Base-by-base conservation (phyloP, 805 yeast species). In the Starmerella scarabaei region DNA sequence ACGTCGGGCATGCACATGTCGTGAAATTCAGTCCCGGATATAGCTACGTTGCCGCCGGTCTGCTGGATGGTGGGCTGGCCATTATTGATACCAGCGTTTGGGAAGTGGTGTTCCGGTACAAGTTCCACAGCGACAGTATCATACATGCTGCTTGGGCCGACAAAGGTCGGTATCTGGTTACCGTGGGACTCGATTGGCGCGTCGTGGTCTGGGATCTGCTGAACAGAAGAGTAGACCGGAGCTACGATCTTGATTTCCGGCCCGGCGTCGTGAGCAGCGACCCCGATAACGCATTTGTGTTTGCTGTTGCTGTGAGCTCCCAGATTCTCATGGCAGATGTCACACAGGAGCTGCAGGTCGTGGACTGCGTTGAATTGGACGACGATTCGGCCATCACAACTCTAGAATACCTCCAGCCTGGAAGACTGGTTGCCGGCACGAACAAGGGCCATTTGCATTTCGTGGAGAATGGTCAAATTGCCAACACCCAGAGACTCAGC, bases 171-270 rank as follows among this genome's bases (percentile, higher is more conserved):
- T n/a, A 15, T n/a, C 21, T 47, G n/a, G 28, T 43, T 18, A 38
- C 43, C 9, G 40, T 39, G 12, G 44, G 47, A 19, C 19, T 6
- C 11, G 51, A 47, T 34, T 47, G 51, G 51, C 33, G 21, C n/a
- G 30, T 36, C 24, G 37, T 42, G 21, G 24, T 40, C 14, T 47
- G 51, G 51, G 39, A 42, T 29, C 16, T 32, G 21, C 12, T 5
- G 3, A 15, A 17, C 27, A 24, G 34, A 15, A 5, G 21, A 8
- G 35, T 37, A 12, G 20, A 24, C n/a, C 11, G n/a, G 14, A 11
- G 24, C 8, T 30, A 23, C 17, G 38, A 45, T 31, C 42, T 45
- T 29, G 44, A 31, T 17, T 33, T 40, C 29, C 11, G 26, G 21
- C 44, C 44, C 17, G 29, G 14, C 12, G 34, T 33, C 6, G 49